Evolutionary conservation across 306 rosid species (phyloP), one percentile per base, ranked within the genome.

Genomic region (Castanopsis chinensis): DNA sequence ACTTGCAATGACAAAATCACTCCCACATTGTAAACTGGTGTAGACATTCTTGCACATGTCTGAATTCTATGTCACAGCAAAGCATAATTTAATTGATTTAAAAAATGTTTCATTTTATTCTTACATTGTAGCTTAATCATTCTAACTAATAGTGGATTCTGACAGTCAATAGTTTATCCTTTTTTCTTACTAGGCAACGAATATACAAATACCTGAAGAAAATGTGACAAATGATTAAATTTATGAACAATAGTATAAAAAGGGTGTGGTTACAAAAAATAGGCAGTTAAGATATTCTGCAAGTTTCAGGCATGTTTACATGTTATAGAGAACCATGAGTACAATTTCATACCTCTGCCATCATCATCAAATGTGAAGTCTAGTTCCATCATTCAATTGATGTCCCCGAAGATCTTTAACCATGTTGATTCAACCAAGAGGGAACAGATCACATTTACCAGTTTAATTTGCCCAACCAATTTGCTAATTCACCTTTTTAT

Each of bases 181-280:
- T n/a, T n/a, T n/a, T n/a, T n/a, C n/a, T n/a, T n/a, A n/a, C n/a
- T 97, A 41, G 99, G 94, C 99, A 96, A 76, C 99, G 91, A 78
- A 96, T 90, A 49, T 88, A 93, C 9, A 96, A 90, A 85, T 96
- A 96, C 91, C 99, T 95, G 71, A 76, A 88, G 21, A 43, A 79
- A 73, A 83, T 68, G n/a, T 51, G 83, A 72, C 28, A 9, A 56
- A 76, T 80, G 61, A 75, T 81, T 65, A 84, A 49, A 49, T 49
- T 49, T 12, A 49, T 49, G 17, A 49, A 49, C 4, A 49, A 12
- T 49, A 49, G 11, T 49, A 12, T 12, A 49, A 13, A 11, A 49
- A 12, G 53, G 17, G 17, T 4, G 53, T 12, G 53, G 53, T 49
- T 49, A 49, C 17, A 49, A 17, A 11, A 49, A 49, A 49, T 49